Evolutionary conservation across 225 moss, liverwort and hornwort genomes (phyloP), one percentile per base, ranked within the genome.

Genomic region (Anthoceros angustus): DNA sequence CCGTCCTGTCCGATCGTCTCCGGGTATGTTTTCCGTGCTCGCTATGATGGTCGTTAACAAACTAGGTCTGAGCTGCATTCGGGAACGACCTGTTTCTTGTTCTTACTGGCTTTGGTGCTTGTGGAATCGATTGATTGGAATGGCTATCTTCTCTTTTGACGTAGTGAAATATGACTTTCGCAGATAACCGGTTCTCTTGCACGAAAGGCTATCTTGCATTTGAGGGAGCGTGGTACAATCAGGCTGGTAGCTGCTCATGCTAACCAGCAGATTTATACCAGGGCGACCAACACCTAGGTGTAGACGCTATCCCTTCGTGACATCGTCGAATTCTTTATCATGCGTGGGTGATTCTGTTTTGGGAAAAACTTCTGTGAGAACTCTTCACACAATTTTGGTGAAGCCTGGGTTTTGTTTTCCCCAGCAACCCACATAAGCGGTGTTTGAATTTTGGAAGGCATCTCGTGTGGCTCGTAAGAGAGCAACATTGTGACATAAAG

Each of bases 151-250:
- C n/a, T 42, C 21, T 25, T 3, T 7, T 63, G 63, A 63, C 12
- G 25, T 11, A 63, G 25, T 63, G 63, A 63, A 7, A 15, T n/a
- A n/a, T n/a, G n/a, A n/a, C n/a, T 40, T 2, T 14, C 40, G 75
- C 85, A 90, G 90, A 92, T 92, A 42, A 92, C 88, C 12, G 88
- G 92, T 11, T 92, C 88, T 12, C 76, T 88, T 67, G 92, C 92
- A 12, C 76, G 86, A 62, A 86, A 64, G 72, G 92, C 86, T 6
- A 92, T 88, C 70, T 86, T 88, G 75, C 86, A 88, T 66, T 70
- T 92, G 80, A 88, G 84, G 91, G 87, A 86, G 40, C 84, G 80
- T 69, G 86, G 88, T 32, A 87, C 86, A n/a, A 88, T 92, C 69
- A 76, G 92, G 68, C 79, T 88, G 16, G 92, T 92, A 25, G 88